A percentile compares a stretch with the other conserved stretches of the same genome.
Evolutionary conservation across 2,329 filamentous ascomycete genomes (phyloP).

Genomic region (Exophiala phaeomuriformis): DNA sequence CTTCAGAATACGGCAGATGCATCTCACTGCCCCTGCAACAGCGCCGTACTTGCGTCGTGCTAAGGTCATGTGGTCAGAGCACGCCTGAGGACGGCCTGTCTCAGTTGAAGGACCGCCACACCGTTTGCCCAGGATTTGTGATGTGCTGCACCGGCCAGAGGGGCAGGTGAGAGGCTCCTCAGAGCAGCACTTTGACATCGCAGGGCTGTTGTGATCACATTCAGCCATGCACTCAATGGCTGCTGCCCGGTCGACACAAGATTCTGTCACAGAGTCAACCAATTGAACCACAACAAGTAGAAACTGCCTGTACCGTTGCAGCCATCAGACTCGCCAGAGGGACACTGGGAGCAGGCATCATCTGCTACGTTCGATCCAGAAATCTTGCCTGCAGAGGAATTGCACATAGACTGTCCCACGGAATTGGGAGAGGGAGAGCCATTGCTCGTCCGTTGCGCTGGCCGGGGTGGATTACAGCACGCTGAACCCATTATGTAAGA

Average conservation of each 20-base stretch:
- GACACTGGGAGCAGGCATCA: neutral
- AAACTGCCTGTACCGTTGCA: neutral
- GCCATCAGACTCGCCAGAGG: neutral
- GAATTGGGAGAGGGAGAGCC: no score
- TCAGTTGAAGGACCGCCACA: neutral
- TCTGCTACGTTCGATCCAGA: neutral
- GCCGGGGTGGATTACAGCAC: neutral
- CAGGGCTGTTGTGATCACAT: neutral
- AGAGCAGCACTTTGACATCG: neutral
- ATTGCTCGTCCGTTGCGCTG: neutral
- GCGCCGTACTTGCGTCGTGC: slow-evolving; percentile 38
- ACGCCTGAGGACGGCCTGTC: slow-evolving; percentile 30
- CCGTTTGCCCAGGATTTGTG: neutral
- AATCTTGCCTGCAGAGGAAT: no score
- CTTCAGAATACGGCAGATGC: slow-evolving; percentile 46
- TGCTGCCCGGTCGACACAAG: slow-evolving; percentile 42
- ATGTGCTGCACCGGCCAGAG: neutral
- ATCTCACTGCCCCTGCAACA: slow-evolving; percentile 44
- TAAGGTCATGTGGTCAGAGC: slow-evolving; percentile 34
- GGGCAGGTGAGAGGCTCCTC: neutral
- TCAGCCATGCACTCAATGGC: slow-evolving; percentile 35
- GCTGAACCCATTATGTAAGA: neutral
- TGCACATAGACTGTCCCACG: no score
- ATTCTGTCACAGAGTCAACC: slow-evolving; percentile 10
- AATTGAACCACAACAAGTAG: neutral